phyloP scores from a whole-genome alignment of 495 filamentous ascomycete genomes.

The Platismatia glauca region DNA sequence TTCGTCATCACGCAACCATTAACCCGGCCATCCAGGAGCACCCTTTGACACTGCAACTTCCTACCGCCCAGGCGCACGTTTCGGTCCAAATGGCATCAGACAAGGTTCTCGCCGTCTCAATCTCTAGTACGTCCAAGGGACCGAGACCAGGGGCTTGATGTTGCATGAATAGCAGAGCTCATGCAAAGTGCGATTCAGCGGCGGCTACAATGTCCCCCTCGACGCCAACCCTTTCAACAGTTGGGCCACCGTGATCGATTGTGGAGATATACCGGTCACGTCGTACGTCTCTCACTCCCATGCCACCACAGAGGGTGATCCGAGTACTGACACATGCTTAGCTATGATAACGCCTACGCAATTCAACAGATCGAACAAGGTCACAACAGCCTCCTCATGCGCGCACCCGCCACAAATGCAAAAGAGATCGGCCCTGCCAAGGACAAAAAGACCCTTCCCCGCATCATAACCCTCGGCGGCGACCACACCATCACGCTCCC shows the following conservation, averaged over 20 bases:
- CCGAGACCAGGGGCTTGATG: conserved; percentile 21
- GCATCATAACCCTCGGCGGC: conserved; percentile 61
- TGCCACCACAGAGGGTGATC: neutral
- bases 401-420: conserved; percentile 38
- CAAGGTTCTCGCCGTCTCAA: conserved; percentile 67
- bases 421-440: conserved; percentile 42
- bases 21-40: conserved; percentile 33
- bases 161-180: conserved; percentile 34
- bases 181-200: conserved; percentile 46
- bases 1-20: neutral
- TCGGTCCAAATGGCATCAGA: conserved; percentile 73
- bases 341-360: conserved; percentile 63
- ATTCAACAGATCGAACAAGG: conserved; percentile 66
- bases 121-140: conserved; percentile 46
- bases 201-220: conserved; percentile 55
- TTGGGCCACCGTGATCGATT: conserved; percentile 63
- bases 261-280: conserved; percentile 67
- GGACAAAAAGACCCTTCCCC: conserved; percentile 48
- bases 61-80: conserved; percentile 74
- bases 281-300: conserved; percentile 35
- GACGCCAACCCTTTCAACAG: conserved; percentile 53
- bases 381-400: conserved; percentile 46
- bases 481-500: conserved; percentile 59
- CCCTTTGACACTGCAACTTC: conserved; percentile 63
- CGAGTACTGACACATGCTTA: conserved; percentile 7